Evolutionary conservation across 176 grass and related monocot genomes (phyloP).

Genomic region (Hordeum marinum): DNA sequence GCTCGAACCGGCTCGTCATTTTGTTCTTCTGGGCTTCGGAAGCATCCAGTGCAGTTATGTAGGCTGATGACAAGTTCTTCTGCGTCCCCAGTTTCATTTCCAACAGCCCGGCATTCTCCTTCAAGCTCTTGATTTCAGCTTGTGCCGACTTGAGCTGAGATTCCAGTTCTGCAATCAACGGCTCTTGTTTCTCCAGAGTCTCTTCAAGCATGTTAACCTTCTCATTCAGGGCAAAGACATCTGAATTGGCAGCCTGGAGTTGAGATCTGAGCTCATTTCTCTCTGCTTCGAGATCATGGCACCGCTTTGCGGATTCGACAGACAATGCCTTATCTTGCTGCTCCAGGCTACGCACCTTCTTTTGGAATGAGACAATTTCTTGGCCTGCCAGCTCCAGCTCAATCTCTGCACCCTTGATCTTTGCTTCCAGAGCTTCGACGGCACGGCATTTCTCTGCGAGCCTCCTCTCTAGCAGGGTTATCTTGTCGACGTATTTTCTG

Average conservation of each 20-base stretch:
- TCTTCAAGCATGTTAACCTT: constrained; percentile 49
- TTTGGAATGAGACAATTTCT: constrained; percentile 42
- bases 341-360: constrained; percentile 41
- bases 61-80: constrained; percentile 53
- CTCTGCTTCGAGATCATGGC: constrained; percentile 29
- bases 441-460: constrained; percentile 46
- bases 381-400: constrained; percentile 50
- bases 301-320: constrained; percentile 31
- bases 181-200: background rate
- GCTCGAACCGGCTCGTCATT: constrained; percentile 33
- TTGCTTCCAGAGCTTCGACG: constrained; percentile 41
- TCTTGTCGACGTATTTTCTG: constrained; percentile 40
- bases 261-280: constrained; percentile 34
- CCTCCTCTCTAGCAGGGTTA: constrained; percentile 45
- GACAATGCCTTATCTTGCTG: constrained; percentile 45
- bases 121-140: constrained; percentile 32
- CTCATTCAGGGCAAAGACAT: constrained; percentile 24
- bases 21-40: constrained; percentile 62
- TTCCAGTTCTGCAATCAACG: constrained; percentile 30
- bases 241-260: constrained; percentile 35
- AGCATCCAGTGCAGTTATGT: constrained; percentile 54
- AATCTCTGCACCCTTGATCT: constrained; percentile 50
- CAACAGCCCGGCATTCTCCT: constrained; percentile 41
- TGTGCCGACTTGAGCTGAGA: constrained; percentile 29
- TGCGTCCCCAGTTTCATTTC: constrained; percentile 59